Evolutionary conservation across 2,329 filamentous ascomycete genomes (phyloP).

Genomic region (Emericellopsis cladophorae): DNA sequence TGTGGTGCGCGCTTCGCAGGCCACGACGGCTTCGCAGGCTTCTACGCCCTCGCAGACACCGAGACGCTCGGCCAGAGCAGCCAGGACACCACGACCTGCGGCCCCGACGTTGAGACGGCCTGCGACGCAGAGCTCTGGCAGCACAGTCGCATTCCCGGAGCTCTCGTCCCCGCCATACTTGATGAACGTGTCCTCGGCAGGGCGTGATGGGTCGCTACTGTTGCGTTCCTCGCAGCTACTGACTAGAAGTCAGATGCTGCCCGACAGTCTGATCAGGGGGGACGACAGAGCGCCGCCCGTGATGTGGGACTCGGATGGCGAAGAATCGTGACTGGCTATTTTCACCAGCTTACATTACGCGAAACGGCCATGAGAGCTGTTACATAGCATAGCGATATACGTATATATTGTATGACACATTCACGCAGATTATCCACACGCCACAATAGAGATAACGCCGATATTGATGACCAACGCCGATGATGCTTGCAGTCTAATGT

Average conservation of each 20-base stretch:
- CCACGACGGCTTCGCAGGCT: slow-evolving; percentile 22
- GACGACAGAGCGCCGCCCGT: slow-evolving; percentile 14
- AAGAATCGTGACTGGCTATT: slow-evolving; percentile 4
- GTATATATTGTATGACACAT: too few species aligned
- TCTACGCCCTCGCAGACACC: slow-evolving; percentile 15
- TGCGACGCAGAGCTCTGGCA: background rate
- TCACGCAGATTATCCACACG: too few species aligned
- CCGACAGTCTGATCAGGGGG: slow-evolving; percentile 29
- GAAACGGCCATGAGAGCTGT: too few species aligned
- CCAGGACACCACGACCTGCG: too few species aligned
- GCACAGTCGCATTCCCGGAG: slow-evolving; percentile 10
- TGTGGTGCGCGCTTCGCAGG: slow-evolving; percentile 17
- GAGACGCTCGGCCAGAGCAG: background rate
- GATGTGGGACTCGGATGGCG: slow-evolving; percentile 21
- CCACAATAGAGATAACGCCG: too few species aligned
- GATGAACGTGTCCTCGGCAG: too few species aligned
- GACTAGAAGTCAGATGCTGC: slow-evolving; percentile 39
- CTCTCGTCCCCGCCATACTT: background rate
- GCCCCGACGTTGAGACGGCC: background rate
- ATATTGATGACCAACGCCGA: too few species aligned
- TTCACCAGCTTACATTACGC: background rate
- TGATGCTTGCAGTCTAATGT: too few species aligned
- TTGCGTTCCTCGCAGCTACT: slow-evolving; percentile 30
- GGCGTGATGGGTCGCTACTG: too few species aligned
- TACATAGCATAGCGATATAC: too few species aligned